phyloP scores from a whole-genome alignment of 441 rosid species.

The Croton setiger region DNA sequence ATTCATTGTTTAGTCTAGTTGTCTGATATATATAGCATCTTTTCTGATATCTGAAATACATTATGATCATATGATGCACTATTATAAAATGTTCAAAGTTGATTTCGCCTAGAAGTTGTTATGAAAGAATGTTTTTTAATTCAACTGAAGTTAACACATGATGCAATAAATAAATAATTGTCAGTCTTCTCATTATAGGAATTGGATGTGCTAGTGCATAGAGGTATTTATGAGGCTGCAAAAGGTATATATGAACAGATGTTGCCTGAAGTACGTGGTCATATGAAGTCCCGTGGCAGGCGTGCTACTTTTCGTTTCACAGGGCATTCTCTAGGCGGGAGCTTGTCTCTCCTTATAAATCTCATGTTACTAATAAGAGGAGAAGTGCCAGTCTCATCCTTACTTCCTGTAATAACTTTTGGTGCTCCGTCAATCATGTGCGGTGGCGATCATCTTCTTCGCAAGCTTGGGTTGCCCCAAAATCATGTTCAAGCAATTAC shows the following conservation, averaged over 20 bases:
- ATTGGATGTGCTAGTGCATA: conserved; percentile 66
- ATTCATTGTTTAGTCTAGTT: conserved; percentile 11
- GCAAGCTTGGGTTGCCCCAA: conserved; percentile 69
- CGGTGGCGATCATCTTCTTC: conserved; percentile 82
- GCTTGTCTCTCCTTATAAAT: conserved; percentile 76
- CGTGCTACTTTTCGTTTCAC: conserved; percentile 78
- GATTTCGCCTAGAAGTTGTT: not conserved
- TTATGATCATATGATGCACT: conserved; percentile 3
- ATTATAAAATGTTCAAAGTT: not conserved
- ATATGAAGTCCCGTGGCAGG: conserved; percentile 49
- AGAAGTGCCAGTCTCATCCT: conserved; percentile 68
- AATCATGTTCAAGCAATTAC: conserved; percentile 73
- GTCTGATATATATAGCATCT: not conserved
- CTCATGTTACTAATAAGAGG: conserved; percentile 79
- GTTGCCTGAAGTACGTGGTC: conserved; percentile 80
- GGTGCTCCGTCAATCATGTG: conserved; percentile 93
- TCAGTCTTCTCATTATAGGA: conserved; percentile 45
- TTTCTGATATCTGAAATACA: not conserved
- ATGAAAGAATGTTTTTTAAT: not conserved
- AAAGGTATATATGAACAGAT: conserved; percentile 92
- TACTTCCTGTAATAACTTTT: conserved; percentile 85
- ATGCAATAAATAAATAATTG: not conserved
- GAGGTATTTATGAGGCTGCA: conserved; percentile 98
- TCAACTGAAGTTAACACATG: not conserved
- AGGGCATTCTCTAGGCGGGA: conserved; percentile 96